Evolutionary conservation across 225 moss, liverwort and hornwort species (phyloP), one percentile per base, ranked within the genome.

Genomic region (Bryum argenteum): DNA sequence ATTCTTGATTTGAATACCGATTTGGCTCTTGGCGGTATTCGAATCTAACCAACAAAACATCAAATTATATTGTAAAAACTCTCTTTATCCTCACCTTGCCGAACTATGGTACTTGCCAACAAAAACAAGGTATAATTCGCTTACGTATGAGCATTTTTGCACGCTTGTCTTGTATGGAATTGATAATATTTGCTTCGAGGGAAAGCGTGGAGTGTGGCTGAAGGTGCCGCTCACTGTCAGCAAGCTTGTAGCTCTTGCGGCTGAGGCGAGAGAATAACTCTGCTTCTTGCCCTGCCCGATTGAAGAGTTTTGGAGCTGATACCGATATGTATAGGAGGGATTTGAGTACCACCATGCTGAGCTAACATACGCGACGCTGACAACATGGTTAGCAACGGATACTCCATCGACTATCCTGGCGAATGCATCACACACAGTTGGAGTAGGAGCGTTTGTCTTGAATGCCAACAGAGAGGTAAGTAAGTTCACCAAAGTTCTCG

Each of bases 341-440:
- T 89, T 89, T 68, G 69, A 0, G 4, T 86, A 89, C 60, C 89
- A 89, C 68, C 86, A 89, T 72, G 84, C 89, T 15, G 89, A 89
- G 47, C 45, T 70, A 8, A 44, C 72, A 1, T 60, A 89, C 65
- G 81, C 70, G 71, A 84, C 86, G 86, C 78, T 89, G 53, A 79
- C 83, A 10, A 77, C 68, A 21, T 89, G 89, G 89, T 28, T 86
- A 20, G 71, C 89, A 17, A 72, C 75, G 15, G 16, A 48, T 52
- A 14, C 8, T 20, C 84, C 83, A 58, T 84, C 81, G 24, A 89
- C 89, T 22, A 55, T 89, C 63, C 89, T 86, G 71, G 77, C 89
- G 20, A 89, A 89, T 69, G 89, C 89, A 50, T 84, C 89, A 48
- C 89, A 89, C 66, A 86, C 86, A 80, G 67, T 89, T 75, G 89